Percentiles rank a stretch among this genome's conserved stretches.
These are phyloP conservation scores for Rhizopogon vinicolor DNA, from an alignment of 768 basidiomycete species.

Conservation along the genomic window DNA sequence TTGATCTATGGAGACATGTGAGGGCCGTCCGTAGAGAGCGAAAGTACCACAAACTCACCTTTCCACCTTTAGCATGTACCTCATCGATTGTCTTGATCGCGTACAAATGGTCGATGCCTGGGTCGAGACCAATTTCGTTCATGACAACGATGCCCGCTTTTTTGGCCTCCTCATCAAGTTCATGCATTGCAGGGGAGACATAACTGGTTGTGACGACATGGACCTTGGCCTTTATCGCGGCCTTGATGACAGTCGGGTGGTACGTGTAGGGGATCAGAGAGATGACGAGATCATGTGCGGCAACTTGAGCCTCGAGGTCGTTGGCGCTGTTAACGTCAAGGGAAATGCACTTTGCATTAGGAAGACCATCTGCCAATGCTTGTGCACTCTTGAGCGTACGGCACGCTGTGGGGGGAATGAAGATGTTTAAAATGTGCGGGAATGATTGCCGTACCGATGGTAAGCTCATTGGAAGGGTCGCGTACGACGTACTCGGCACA, in stretches of 20 bases:
- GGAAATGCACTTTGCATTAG: constrained; percentile 66
- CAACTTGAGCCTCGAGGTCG: constrained; percentile 77
- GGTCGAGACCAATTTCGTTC: constrained; percentile 98
- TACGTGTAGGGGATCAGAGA: constrained; percentile 94
- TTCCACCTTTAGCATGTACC: constrained; percentile 92
- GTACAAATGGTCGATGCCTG: constrained; percentile 91
- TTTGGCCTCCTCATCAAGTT: constrained; percentile 74
- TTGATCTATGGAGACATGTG: constrained; percentile 52
- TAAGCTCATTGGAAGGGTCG: constrained; percentile 75
- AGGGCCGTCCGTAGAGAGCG: not conserved
- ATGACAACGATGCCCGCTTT: constrained; percentile 89
- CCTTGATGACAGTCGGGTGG: constrained; percentile 87
- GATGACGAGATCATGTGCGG: constrained; percentile 88
- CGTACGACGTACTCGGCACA: constrained; percentile 92
- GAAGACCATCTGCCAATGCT: constrained; percentile 62
- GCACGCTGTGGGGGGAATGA: constrained; percentile 52
- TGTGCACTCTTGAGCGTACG: constrained; percentile 79
- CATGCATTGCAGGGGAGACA: constrained; percentile 87
- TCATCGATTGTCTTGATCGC: constrained; percentile 93
- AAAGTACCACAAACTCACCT: constrained; percentile 43
- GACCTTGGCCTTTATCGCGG: constrained; percentile 77
- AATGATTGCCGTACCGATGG: constrained; percentile 55
- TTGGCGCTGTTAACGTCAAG: constrained; percentile 73
- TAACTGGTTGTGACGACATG: constrained; percentile 97
- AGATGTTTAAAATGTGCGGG: not conserved